These are phyloP conservation scores for Kwoniella sp. DNA, from an alignment of 768 basidiomycete species.

Conservation along the genomic window DNA sequence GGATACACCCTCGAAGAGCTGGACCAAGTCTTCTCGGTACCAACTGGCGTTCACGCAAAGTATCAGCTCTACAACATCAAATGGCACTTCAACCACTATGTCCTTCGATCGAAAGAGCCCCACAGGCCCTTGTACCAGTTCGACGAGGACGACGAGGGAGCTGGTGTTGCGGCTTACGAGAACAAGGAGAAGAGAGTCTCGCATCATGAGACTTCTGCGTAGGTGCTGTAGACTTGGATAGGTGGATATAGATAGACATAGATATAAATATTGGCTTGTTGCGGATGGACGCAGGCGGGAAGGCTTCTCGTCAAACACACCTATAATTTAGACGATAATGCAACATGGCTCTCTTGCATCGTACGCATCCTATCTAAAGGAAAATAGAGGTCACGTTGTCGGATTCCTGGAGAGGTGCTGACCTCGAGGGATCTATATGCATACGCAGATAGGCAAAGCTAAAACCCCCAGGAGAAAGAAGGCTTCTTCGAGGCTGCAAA, in stretches of 20 bases:
- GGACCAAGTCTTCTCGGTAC: slow-evolving; percentile 35
- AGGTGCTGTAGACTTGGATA: neutral
- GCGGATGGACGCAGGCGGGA: neutral
- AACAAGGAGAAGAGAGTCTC: neutral
- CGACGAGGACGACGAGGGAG: slow-evolving; percentile 2
- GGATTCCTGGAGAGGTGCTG: too few relatives aligned
- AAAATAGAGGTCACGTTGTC: too few relatives aligned
- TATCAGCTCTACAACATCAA: slow-evolving; percentile 20
- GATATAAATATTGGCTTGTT: neutral
- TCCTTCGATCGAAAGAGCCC: slow-evolving; percentile 8
- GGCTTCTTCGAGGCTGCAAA: neutral
- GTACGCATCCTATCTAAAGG: too few relatives aligned
- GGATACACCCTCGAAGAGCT: slow-evolving; percentile 34
- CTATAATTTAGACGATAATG: too few relatives aligned
- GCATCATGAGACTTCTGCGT: neutral
- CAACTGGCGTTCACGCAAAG: slow-evolving; percentile 6
- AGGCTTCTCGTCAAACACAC: too few relatives aligned
- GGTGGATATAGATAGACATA: neutral
- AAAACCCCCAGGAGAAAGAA: neutral
- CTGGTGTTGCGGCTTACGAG: neutral
- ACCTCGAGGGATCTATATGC: neutral
- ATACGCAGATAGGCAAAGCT: too few relatives aligned
- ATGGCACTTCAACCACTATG: slow-evolving; percentile 11
- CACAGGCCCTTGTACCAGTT: slow-evolving; percentile 1
- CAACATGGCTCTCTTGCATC: too few relatives aligned